Conservation (phyloP, 2,329 filamentous ascomycete genomes). For the Ascochyta clinopodiicola region DNA sequence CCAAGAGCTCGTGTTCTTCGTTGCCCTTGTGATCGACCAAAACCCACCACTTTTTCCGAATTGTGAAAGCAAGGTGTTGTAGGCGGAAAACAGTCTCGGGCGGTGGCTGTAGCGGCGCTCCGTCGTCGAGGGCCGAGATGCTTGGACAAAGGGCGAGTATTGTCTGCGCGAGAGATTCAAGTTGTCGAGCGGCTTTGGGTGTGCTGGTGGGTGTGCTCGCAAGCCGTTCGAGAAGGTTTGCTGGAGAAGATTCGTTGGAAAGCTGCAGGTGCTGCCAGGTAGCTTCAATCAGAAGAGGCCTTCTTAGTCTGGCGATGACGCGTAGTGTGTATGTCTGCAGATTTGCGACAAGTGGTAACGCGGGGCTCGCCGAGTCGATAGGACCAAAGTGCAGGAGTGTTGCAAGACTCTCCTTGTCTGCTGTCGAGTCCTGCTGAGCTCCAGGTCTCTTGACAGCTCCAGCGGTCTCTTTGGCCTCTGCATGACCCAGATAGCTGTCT, state of each 20-base stretch:
- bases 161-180: constrained; percentile 70
- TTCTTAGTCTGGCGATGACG: constrained; percentile 66
- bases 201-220: constrained; percentile 55
- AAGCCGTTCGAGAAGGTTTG: constrained; percentile 61
- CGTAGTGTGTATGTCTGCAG: constrained; percentile 71
- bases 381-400: constrained; percentile 69
- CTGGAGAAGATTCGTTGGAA: constrained; percentile 62
- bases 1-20: constrained; percentile 68
- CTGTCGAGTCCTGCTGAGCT: constrained; percentile 38
- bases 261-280: constrained; percentile 63
- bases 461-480: constrained; percentile 6
- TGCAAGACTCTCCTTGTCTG: constrained; percentile 58
- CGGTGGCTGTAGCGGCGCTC: constrained; percentile 61
- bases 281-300: constrained; percentile 65
- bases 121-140: constrained; percentile 70
- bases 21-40: constrained; percentile 66
- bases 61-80: constrained; percentile 68
- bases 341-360: constrained; percentile 64
- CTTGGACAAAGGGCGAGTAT: constrained; percentile 72
- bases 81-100: constrained; percentile 67
- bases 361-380: constrained; percentile 39
- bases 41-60: constrained; percentile 70
- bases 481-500: constrained; percentile 48
- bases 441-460: constrained; percentile 16
- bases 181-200: constrained; percentile 67